Base-by-base conservation (phyloP, 2,329 filamentous ascomycete genomes). In the Stagonosporopsis vannaccii region DNA sequence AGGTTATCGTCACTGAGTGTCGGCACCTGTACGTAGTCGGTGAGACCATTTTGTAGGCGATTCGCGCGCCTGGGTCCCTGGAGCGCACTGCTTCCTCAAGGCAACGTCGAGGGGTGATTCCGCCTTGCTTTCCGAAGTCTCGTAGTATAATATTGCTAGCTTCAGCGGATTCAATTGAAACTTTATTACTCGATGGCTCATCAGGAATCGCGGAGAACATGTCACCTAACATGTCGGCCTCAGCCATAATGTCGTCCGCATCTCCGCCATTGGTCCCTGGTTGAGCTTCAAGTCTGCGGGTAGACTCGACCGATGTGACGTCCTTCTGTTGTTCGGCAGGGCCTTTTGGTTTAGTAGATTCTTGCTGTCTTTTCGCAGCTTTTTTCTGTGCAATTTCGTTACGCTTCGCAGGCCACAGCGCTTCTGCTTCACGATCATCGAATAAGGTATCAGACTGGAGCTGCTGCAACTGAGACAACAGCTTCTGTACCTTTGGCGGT, bases 61-160 rank as follows among this genome's bases (percentile, higher is more conserved):
- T 77, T 64, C 84, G 89, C 26, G 84, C 90, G 3, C 82, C 82
- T 1, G 88, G 80, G 70, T 97, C 92, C 75, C 91, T 90, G 32
- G 92, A 86, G 66, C 90, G 88, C 73, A 93, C 96, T n/a, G 91
- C 86, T 74, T 97, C 93, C 73, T 97, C 92, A 12, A 98, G 78
- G 25, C 91, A 83, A 62, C 90, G 84, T 59, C 87, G 85, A 15
- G 94, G 93, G 65, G 81, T 90, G 26, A 96, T 77, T 7, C 94
- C 93, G 13, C 85, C 85, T 80, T 87, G 88, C 73, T 91, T 92
- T 1, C 91, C 92, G 81, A 98, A 97, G 67, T 97, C 90, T 39
- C 90, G 83, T 44, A 96, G 83, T 1, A 80, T 83, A 4, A 92
- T 76, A 53, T 83, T 86, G 6, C 79, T 72, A 1, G 85, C 83